Conservation (phyloP, 2,329 filamentous ascomycete species). For the Microcyclospora pomicola region DNA sequence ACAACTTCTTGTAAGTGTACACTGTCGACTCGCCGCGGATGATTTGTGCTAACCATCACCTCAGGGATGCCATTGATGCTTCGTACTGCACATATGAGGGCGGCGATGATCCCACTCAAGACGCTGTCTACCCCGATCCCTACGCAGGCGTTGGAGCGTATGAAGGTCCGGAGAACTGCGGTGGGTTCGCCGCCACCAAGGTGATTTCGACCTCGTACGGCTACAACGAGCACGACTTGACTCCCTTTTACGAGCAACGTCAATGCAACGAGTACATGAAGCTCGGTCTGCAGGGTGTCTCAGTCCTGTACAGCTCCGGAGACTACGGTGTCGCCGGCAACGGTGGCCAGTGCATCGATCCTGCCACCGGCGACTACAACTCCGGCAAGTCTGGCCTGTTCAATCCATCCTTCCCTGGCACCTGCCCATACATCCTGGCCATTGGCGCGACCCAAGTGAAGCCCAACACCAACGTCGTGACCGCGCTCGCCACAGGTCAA, state of each 20-base stretch:
- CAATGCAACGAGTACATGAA: slow-evolving; percentile 47
- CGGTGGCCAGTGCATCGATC: slow-evolving; percentile 26
- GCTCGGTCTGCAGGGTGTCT: slow-evolving; percentile 39
- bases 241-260: slow-evolving; percentile 35
- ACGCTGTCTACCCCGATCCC: slow-evolving; percentile 26
- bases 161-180: slow-evolving; percentile 32
- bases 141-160: slow-evolving; percentile 19
- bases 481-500: slow-evolving; percentile 11
- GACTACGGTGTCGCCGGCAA: slow-evolving; percentile 28
- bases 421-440: slow-evolving; percentile 34
- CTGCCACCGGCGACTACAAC: slow-evolving; percentile 15
- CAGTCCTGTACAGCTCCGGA: slow-evolving; percentile 38
- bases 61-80: slow-evolving; percentile 31
- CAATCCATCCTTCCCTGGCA: slow-evolving; percentile 34
- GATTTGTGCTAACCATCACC: slow-evolving; percentile 15
- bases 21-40: too few relatives aligned
- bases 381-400: slow-evolving; percentile 23
- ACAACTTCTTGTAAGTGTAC: slow-evolving; percentile 11
- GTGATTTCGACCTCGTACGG: slow-evolving; percentile 43
- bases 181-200: slow-evolving; percentile 33
- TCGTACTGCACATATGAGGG: slow-evolving; percentile 29
- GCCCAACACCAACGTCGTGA: slow-evolving; percentile 26
- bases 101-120: slow-evolving; percentile 26
- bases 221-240: slow-evolving; percentile 39
- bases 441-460: slow-evolving; percentile 39